phyloP scores from a whole-genome alignment of 2,329 filamentous ascomycete genomes.

The Phaeosphaeria sp. region DNA sequence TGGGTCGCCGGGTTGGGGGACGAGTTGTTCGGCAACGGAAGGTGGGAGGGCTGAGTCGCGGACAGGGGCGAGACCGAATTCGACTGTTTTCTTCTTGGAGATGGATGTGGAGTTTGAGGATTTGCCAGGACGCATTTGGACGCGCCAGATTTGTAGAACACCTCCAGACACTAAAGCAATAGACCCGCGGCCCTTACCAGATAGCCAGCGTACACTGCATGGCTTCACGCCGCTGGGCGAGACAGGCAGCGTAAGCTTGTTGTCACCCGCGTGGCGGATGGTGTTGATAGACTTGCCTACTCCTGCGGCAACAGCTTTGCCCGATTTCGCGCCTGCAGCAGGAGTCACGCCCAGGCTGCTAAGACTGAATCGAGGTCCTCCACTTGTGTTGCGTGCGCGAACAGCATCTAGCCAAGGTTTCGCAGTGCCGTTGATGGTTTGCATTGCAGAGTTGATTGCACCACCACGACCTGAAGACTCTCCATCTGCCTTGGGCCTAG shows the following conservation, averaged over 20 bases:
- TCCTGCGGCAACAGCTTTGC: slow-evolving; percentile 74
- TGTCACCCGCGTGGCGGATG: slow-evolving; percentile 76
- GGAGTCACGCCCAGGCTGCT: slow-evolving; percentile 50
- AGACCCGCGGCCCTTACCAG: slow-evolving; percentile 65
- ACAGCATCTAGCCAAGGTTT: slow-evolving; percentile 47
- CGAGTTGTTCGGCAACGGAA: slow-evolving; percentile 37
- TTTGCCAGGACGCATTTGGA: slow-evolving; percentile 57
- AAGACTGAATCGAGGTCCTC: slow-evolving; percentile 43
- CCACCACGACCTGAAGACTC: slow-evolving; percentile 39
- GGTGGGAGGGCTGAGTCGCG: slow-evolving; percentile 60
- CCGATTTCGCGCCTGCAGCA: slow-evolving; percentile 65
- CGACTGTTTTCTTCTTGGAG: slow-evolving; percentile 66
- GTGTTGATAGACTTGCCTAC: slow-evolving; percentile 76
- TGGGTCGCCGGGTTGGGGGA: slow-evolving; percentile 33
- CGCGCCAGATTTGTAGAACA: slow-evolving; percentile 69
- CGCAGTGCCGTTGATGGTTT: slow-evolving; percentile 53
- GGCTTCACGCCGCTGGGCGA: slow-evolving; percentile 61
- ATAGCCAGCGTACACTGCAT: slow-evolving; percentile 70
- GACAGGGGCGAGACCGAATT: slow-evolving; percentile 70
- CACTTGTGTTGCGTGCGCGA: slow-evolving; percentile 41
- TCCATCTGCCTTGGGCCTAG: slow-evolving; percentile 41
- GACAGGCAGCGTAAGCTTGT: slow-evolving; percentile 72
- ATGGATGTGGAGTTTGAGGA: slow-evolving; percentile 51
- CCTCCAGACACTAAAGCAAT: slow-evolving; percentile 72
- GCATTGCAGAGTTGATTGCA: slow-evolving; percentile 49